Evolutionary conservation across 1,284 basidiomycete genomes (phyloP).

Genomic region (Trametes hirsuta): DNA sequence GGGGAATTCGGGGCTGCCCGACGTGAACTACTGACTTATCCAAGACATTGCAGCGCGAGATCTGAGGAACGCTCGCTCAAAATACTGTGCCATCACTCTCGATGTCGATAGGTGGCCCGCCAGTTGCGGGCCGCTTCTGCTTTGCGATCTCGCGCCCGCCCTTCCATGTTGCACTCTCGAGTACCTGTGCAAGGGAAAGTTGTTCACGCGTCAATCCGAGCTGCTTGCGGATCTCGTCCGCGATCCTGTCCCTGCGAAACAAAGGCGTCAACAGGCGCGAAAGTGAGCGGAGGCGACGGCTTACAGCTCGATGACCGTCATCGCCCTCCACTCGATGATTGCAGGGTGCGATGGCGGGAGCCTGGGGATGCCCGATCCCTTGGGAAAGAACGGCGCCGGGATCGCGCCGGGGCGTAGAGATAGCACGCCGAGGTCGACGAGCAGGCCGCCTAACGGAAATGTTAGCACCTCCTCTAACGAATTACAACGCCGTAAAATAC

Average conservation of each 20-base stretch:
- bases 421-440: constrained; percentile 84
- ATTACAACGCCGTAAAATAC: constrained; percentile 6
- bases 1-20: too few species aligned
- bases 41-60: background rate
- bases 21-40: background rate
- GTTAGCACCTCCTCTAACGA: background rate
- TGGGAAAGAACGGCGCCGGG: constrained; percentile 44
- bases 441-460: constrained; percentile 68
- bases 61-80: constrained; percentile 35
- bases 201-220: constrained; percentile 52
- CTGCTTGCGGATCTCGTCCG: constrained; percentile 66
- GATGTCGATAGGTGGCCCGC: constrained; percentile 88
- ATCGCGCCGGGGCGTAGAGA: constrained; percentile 57
- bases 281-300: constrained; percentile 35
- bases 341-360: constrained; percentile 82
- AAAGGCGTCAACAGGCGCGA: background rate
- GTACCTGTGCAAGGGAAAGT: constrained; percentile 81
- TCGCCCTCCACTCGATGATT: constrained; percentile 93
- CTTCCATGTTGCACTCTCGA: constrained; percentile 96
- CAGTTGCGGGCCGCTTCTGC: constrained; percentile 69
- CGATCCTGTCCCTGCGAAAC: constrained; percentile 74
- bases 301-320: constrained; percentile 91
- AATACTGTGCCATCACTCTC: constrained; percentile 87
- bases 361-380: constrained; percentile 60
- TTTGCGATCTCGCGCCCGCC: constrained; percentile 92